Evolutionary conservation across 2,329 filamentous ascomycete genomes (phyloP), one percentile per base, ranked within the genome.

Genomic region (Coniochaeta sp.): DNA sequence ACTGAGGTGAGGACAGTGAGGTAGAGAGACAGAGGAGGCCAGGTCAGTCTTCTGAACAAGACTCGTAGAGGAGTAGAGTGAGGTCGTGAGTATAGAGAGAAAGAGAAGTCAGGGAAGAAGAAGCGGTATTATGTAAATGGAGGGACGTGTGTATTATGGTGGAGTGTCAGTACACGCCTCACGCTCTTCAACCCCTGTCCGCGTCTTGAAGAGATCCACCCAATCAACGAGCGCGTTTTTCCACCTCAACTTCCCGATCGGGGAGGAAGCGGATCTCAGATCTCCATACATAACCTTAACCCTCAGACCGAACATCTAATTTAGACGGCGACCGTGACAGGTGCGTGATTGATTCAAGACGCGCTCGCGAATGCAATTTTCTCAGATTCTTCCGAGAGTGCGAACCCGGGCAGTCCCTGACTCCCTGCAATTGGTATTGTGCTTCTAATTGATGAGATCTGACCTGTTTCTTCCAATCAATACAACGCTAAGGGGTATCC

Each of bases 51-150:
- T 22, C 2, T 40, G 18, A 12, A 40, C 35, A 40, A 4, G 18
- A 35, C 12, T 14, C n/a, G 33, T 40, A 40, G 10, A 47, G 42
- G 5, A 47, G 45, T 28, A 48, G 45, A 6, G 3, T 9, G 42
- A 46, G n/a, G 45, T 26, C 18, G 38, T 22, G 22, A 22, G 38
- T 26, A 42, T 42, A 42, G 6, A n/a, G 27, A 30, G 27, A 42
- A 14, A 14, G 20, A 42, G 38, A 22, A 18, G 18, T 24, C 38
- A 14, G 38, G 16, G 16, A 4, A n/a, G n/a, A 22, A 22, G 8
- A 10, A 22, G 38, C 38, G 38, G 38, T 42, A 42, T 42, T 42
- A 42, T 42, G 38, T 42, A 42, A 42, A 42, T 42, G 38, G 20
- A 42, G n/a, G 3, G 14, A n/a, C 38, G 38, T 42, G 38, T 42